Conservation (phyloP, 1,284 basidiomycete species). For the Cryptococcus amylolentus region DNA sequence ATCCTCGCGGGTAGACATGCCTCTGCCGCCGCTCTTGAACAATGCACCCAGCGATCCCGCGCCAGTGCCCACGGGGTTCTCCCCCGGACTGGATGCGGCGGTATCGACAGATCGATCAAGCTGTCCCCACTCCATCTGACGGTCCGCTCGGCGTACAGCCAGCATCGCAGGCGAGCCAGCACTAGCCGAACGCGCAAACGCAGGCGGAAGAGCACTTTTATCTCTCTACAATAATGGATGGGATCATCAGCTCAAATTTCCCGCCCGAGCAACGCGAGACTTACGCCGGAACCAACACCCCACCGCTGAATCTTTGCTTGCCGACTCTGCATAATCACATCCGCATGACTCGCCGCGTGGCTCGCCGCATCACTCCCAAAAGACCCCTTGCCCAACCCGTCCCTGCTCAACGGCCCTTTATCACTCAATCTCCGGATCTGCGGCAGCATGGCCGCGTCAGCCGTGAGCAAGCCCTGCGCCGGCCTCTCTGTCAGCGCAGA, state of each 20-base stretch:
- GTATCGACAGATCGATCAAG: conserved; percentile 1
- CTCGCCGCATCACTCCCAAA: conserved; percentile 39
- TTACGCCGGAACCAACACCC: conserved; percentile 36
- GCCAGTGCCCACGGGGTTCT: conserved; percentile 24
- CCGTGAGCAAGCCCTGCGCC: background rate
- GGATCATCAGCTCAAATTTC: no score
- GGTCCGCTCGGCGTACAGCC: conserved; percentile 20
- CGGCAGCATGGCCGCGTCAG: background rate
- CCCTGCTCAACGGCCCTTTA: conserved; percentile 12
- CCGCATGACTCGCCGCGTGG: conserved; percentile 54
- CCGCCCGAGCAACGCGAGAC: background rate
- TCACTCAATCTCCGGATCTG: conserved; percentile 1
- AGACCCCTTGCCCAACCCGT: conserved; percentile 31
- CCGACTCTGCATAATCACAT: conserved; percentile 56
- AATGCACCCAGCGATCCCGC: background rate
- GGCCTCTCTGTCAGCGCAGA: background rate
- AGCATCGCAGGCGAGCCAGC: conserved; percentile 33
- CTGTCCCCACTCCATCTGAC: conserved; percentile 27
- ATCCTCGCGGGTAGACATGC: no score
- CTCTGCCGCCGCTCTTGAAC: no score
- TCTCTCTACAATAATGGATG: background rate
- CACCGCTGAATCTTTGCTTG: conserved; percentile 57
- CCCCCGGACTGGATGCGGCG: conserved; percentile 23
- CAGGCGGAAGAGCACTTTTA: conserved; percentile 20
- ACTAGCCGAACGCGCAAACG: conserved; percentile 32